Evolutionary conservation across 2,329 filamentous ascomycete genomes (phyloP).

Genomic region (Leptoxyphium fumago): DNA sequence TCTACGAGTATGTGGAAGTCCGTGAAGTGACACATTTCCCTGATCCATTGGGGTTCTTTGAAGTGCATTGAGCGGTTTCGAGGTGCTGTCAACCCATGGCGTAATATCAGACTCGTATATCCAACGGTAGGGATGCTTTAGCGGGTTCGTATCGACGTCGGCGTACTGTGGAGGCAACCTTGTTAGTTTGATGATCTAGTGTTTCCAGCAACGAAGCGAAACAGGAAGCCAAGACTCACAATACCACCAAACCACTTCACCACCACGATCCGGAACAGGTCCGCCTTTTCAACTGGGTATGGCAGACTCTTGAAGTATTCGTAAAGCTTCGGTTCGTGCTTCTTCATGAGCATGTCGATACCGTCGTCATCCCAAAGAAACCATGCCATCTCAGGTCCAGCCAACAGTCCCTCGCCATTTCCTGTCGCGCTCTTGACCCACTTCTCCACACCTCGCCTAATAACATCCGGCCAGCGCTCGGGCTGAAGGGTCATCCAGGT

Average conservation of each 20-base stretch:
- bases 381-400: slow-evolving; percentile 2
- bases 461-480: background rate
- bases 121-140: background rate
- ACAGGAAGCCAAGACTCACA: background rate
- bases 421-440: background rate
- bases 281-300: slow-evolving; percentile 4
- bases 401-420: background rate
- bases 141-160: background rate
- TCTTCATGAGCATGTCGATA: background rate
- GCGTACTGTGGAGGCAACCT: background rate
- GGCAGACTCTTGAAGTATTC: slow-evolving; percentile 1
- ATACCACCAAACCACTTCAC: slow-evolving; percentile 5
- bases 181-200: too few relatives aligned
- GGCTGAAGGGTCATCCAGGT: slow-evolving; percentile 1
- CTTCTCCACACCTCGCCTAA: background rate
- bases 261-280: slow-evolving; percentile 1
- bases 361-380: slow-evolving; percentile 4
- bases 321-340: slow-evolving; percentile 1
- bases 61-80: background rate
- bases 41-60: background rate
- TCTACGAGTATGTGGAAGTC: too few relatives aligned
- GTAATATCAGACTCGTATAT: background rate
- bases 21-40: background rate
- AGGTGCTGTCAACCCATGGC: background rate
- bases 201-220: too few relatives aligned